These are phyloP conservation scores for Saccharomyces hybrid DNA, from an alignment of 1,139 yeast species.

Conservation along the genomic window DNA sequence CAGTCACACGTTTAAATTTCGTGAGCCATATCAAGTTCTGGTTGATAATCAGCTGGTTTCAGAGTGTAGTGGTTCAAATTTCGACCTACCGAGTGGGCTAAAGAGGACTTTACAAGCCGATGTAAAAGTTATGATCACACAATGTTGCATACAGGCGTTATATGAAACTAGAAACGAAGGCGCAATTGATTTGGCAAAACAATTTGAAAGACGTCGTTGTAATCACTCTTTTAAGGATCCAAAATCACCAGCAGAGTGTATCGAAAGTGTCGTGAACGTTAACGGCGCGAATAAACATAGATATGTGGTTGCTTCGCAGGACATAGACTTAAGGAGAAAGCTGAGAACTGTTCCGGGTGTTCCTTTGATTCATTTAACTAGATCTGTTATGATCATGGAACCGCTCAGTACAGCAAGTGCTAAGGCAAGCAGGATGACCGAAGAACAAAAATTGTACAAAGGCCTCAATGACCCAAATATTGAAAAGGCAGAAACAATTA, in stretches of 20 bases:
- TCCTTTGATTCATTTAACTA: slow-evolving; percentile 77
- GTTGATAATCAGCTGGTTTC: slow-evolving; percentile 74
- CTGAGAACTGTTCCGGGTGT: slow-evolving; percentile 79
- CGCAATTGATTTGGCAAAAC: slow-evolving; percentile 74
- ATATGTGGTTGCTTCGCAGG: slow-evolving; percentile 81
- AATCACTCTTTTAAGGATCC: slow-evolving; percentile 57
- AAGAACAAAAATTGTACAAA: slow-evolving; percentile 56
- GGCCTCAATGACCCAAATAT: slow-evolving; percentile 56
- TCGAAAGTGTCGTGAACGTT: slow-evolving; percentile 61
- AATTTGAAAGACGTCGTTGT: slow-evolving; percentile 72
- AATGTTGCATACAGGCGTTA: slow-evolving; percentile 85
- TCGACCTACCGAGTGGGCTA: slow-evolving; percentile 67
- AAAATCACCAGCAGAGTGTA: slow-evolving; percentile 65
- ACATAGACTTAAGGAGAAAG: slow-evolving; percentile 55
- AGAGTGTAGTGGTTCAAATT: slow-evolving; percentile 57
- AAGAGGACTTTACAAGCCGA: slow-evolving; percentile 77
- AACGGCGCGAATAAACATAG: slow-evolving; percentile 81
- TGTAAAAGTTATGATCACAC: slow-evolving; percentile 90
- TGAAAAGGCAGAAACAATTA: slow-evolving; percentile 13
- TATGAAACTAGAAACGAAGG: slow-evolving; percentile 62
- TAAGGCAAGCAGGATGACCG: slow-evolving; percentile 46
- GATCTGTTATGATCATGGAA: slow-evolving; percentile 95
- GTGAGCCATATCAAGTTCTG: slow-evolving; percentile 86
- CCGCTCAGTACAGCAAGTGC: slow-evolving; percentile 73
- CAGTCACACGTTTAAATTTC: slow-evolving; percentile 77